Conservation (phyloP, 2,329 filamentous ascomycete genomes). For the Trichoderma sp. region DNA sequence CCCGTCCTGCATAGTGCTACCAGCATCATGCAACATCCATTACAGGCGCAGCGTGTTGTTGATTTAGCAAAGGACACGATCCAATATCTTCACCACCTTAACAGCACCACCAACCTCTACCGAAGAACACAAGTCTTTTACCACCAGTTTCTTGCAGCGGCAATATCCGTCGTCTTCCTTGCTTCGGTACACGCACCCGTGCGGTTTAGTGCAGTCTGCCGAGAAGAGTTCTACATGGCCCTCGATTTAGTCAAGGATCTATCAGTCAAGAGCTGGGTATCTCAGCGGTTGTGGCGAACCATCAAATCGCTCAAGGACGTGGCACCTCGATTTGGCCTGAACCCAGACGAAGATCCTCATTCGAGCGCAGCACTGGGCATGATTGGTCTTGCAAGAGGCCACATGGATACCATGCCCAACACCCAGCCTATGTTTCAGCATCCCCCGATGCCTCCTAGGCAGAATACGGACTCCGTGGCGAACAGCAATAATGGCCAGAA, state of each 20-base stretch:
- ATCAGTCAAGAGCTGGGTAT: constrained; percentile 67
- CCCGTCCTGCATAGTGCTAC: constrained; percentile 81
- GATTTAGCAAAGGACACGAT: constrained; percentile 76
- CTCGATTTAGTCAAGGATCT: constrained; percentile 71
- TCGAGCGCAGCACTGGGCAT: constrained; percentile 52
- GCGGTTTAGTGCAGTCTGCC: constrained; percentile 63
- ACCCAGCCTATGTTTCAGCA: constrained; percentile 30
- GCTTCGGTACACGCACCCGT: constrained; percentile 73
- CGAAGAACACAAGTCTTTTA: constrained; percentile 71
- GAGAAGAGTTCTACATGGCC: constrained; percentile 76
- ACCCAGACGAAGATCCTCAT: constrained; percentile 47
- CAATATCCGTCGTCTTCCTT: constrained; percentile 71
- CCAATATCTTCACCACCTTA: constrained; percentile 65
- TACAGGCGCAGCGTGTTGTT: constrained; percentile 70
- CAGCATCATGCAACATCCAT: constrained; percentile 73
- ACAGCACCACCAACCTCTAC: constrained; percentile 70
- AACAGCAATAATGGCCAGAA: constrained; percentile 45
- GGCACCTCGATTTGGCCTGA: constrained; percentile 64
- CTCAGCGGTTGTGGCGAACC: constrained; percentile 69
- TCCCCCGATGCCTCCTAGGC: constrained; percentile 13
- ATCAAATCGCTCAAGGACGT: constrained; percentile 69
- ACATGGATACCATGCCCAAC: constrained; percentile 28
- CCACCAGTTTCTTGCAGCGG: constrained; percentile 74
- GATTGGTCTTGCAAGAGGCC: constrained; percentile 50
- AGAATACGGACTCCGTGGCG: constrained; percentile 20